Evolutionary conservation across 129 eudicot genomes (phyloP), one percentile per base, ranked within the genome.

Genomic region (Centella asiatica): DNA sequence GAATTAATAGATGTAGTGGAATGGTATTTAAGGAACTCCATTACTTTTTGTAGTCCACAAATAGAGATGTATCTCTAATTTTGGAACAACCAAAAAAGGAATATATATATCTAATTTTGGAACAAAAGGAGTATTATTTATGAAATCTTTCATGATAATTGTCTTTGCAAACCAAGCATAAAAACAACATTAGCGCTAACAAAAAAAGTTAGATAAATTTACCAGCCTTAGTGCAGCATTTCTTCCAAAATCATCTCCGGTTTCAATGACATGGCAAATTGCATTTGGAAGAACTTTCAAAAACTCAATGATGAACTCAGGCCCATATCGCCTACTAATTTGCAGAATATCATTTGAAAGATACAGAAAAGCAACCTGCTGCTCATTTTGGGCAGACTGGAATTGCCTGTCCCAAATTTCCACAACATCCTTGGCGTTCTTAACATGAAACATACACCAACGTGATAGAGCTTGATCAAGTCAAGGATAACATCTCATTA

Each of bases 231-330:
- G 50, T 13, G 95, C 98, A 25, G 94, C 83, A 61, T 76, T 87
- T 69, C 66, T 84, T 64, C 76, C 98, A 71, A 59, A 73, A 48
- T 81, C 98, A 54, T 87, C 90, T 60, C 94, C 98, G 64, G 76
- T 74, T 44, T 76, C 79, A 42, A 92, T 84, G 31, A 84, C 90
- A 73, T 87, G 90, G 47, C 90, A 94, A n/a, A 92, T 86, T 44
- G 98, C 93, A 70, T 87, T 93, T 19, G 98, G 98, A 69, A 92
- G 95, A 69, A 92, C 95, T 83, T 85, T 92, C 98, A 95, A 92
- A 71, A 92, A 92, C 47, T 92, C 98, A 34, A 75, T 81, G 69
- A 87, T 90, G 80, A 92, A 92, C 71, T 92, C 95, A 13, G 88
- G 42, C 66, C 98, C 98, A 82, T 92, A 87, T 20, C 95, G 76